These are phyloP conservation scores for Dothideomycetidae sp. DNA, from an alignment of 2,329 filamentous ascomycete genomes.

Conservation along the genomic window DNA sequence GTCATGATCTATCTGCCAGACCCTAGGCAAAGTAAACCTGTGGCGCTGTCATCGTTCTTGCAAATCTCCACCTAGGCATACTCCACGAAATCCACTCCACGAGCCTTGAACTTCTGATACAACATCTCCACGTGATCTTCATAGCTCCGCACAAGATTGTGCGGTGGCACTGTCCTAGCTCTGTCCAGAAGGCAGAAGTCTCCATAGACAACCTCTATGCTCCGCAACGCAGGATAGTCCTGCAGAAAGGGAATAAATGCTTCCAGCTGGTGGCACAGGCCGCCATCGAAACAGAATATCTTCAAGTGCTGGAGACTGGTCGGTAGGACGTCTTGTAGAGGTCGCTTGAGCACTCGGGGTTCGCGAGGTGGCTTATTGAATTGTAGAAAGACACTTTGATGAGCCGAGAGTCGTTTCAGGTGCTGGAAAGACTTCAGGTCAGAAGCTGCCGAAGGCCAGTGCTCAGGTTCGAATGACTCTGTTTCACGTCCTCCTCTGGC, in stretches of 20 bases:
- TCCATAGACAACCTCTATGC: slow-evolving; percentile 1
- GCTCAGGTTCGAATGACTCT: no score
- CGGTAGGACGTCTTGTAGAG: slow-evolving; percentile 3
- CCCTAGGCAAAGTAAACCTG: no score
- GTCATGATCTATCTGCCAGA: no score
- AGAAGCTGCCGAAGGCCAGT: not conserved
- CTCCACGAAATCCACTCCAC: slow-evolving; percentile 7
- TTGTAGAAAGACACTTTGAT: not conserved
- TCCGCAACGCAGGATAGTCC: not conserved
- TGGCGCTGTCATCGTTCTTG: no score
- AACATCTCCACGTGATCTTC: slow-evolving; percentile 7
- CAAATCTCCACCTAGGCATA: slow-evolving; percentile 4
- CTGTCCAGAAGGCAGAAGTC: slow-evolving; percentile 7
- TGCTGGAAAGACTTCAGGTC: not conserved
- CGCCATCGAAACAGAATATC: slow-evolving; percentile 3
- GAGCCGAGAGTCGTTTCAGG: not conserved
- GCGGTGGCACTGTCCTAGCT: slow-evolving; percentile 4
- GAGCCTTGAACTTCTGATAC: not conserved
- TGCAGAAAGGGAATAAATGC: slow-evolving; percentile 1
- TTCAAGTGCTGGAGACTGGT: not conserved
- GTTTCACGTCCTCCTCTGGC: no score
- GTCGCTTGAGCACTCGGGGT: not conserved
- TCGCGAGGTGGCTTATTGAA: not conserved
- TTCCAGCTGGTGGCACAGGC: slow-evolving; percentile 4
- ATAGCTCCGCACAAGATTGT: slow-evolving; percentile 2